Evolutionary conservation across 2,329 filamentous ascomycete genomes (phyloP).

Genomic region (Trichoderma sp.): DNA sequence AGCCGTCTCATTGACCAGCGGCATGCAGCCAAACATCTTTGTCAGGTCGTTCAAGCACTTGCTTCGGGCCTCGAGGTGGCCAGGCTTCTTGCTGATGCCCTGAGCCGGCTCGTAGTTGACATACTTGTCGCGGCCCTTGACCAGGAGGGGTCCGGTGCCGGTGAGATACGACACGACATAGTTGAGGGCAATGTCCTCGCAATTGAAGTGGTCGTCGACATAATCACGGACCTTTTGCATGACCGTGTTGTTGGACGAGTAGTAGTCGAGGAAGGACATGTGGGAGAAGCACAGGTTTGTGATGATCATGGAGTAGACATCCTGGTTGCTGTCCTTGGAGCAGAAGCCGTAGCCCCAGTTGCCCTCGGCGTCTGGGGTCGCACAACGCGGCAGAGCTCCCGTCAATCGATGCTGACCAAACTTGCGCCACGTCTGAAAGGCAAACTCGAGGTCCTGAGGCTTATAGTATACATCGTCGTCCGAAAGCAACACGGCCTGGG

Average conservation of each 20-base stretch:
- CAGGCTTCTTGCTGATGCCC: conserved; percentile 38
- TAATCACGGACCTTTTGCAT: conserved; percentile 38
- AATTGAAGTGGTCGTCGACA: conserved; percentile 43
- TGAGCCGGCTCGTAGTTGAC: conserved; percentile 35
- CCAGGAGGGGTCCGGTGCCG: conserved; percentile 37
- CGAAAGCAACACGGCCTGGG: conserved; percentile 30
- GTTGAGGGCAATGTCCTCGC: conserved; percentile 45
- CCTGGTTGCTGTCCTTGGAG: conserved; percentile 28
- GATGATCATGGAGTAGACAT: conserved; percentile 40
- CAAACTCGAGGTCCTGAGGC: conserved; percentile 31
- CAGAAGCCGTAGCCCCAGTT: conserved; percentile 39
- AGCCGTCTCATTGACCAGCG: conserved; percentile 37
- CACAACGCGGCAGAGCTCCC: conserved; percentile 37
- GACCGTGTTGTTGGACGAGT: conserved; percentile 38
- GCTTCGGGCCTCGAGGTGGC: conserved; percentile 38
- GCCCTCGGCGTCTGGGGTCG: conserved; percentile 29
- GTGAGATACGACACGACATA: conserved; percentile 39
- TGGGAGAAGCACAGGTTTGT: conserved; percentile 42
- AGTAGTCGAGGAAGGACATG: conserved; percentile 42
- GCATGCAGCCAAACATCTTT: conserved; percentile 38
- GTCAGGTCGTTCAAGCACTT: conserved; percentile 40
- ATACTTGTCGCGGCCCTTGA: conserved; percentile 37
- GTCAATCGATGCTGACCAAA: conserved; percentile 24
- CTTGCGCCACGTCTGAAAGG: conserved; percentile 31
- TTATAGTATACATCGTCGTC: conserved; percentile 34